phyloP scores from a whole-genome alignment of 192 early-diverging fungal species.

The Podila horticola region DNA sequence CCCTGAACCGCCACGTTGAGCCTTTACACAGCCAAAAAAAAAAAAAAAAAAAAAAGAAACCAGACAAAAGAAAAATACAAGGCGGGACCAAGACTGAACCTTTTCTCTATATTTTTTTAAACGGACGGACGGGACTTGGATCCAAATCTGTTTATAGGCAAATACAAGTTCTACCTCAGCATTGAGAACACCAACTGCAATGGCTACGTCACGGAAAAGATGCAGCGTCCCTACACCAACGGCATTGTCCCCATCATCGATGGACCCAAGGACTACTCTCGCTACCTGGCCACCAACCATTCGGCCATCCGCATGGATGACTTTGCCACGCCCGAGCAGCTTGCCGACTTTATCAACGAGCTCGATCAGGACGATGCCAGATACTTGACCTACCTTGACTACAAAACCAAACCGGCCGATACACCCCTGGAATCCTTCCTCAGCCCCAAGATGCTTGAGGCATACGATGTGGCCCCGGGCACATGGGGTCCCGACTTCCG shows the following conservation, averaged over 20 bases:
- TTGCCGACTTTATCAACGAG: constrained; percentile 14
- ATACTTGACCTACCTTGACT: constrained; percentile 23
- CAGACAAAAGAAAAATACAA: not conserved
- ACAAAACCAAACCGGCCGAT: constrained; percentile 2
- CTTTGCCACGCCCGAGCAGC: constrained; percentile 21
- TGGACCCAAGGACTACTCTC: constrained; percentile 44
- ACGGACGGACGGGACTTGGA: not conserved
- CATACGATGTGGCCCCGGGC: not conserved
- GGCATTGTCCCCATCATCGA: constrained; percentile 42
- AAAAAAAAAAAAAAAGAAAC: no score
- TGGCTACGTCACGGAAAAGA: constrained; percentile 49
- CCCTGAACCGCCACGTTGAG: no score
- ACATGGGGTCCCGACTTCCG: constrained; percentile 14
- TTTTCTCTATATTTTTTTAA: not conserved
- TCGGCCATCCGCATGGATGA: constrained; percentile 30
- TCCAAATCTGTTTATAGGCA: not conserved
- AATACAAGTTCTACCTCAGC: constrained; percentile 45
- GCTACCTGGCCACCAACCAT: constrained; percentile 30
- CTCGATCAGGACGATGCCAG: constrained; percentile 11
- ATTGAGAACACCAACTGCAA: constrained; percentile 50
- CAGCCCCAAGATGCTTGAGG: constrained; percentile 18
- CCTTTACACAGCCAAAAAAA: not conserved
- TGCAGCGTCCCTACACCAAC: constrained; percentile 11
- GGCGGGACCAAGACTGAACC: not conserved
- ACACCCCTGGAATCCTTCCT: constrained; percentile 6